Conservation (phyloP, 352 stramenopile genomes). For the Phytophthora fragariae region DNA sequence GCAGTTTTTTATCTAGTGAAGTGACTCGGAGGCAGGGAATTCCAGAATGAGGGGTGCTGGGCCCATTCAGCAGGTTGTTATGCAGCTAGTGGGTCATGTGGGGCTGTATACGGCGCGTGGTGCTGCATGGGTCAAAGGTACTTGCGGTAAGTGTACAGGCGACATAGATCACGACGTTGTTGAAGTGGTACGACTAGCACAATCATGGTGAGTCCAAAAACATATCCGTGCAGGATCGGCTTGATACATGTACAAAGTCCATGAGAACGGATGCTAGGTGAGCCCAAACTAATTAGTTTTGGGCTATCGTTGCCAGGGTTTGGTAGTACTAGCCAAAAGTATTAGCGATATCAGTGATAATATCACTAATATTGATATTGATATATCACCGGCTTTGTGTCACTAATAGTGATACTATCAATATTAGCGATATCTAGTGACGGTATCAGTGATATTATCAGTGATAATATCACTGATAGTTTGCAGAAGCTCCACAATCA, state of each 20-base stretch:
- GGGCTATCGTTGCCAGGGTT: background rate
- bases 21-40: conserved; percentile 14
- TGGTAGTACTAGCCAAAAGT: too few relatives aligned
- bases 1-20: conserved; percentile 8
- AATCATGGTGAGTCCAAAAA: background rate
- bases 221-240: background rate
- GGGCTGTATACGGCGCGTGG: background rate
- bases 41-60: conserved; percentile 13
- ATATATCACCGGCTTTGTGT: too few relatives aligned
- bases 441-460: too few relatives aligned
- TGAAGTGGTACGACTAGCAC: conserved; percentile 3
- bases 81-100: background rate
- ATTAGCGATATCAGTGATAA: too few relatives aligned
- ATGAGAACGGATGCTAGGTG: background rate
- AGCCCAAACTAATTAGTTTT: background rate
- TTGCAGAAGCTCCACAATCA: too few relatives aligned
- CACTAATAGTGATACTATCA: too few relatives aligned
- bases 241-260: background rate
- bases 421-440: too few relatives aligned
- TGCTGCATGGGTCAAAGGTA: conserved; percentile 4
- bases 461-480: too few relatives aligned
- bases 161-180: background rate
- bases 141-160: background rate
- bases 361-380: too few relatives aligned
- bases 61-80: background rate